Base-by-base conservation (phyloP, 345 rosid genomes). In the Crucihimalaya himalaica region DNA sequence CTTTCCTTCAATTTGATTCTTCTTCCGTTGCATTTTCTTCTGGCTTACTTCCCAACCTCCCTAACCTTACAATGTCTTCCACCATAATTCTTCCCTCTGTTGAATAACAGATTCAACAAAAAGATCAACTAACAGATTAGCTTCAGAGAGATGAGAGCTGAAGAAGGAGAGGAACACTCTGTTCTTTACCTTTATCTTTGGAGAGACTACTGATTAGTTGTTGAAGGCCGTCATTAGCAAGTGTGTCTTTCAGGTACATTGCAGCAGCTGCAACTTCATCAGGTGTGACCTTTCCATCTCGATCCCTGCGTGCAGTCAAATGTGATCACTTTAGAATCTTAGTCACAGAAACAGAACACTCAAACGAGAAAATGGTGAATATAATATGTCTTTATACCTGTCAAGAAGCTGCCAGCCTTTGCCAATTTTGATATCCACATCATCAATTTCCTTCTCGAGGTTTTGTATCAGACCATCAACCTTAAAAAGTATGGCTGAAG, bases 61-160 rank as follows among this genome's bases (percentile, higher is more conserved):
- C 98, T 80, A 89, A 66, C 66, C 81, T 86, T 52, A 91, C 90
- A 42, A 94, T 94, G 86, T 94, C 98, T 79, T 94, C 97, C 65
- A 94, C 95, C 37, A 89, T 91, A 65, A 94, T 91, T 84, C 89
- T 94, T 73, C 98, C 97, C 76, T 94, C 98, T 91, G 77, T 75
- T 72, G 53, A 32, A n/a, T 40, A 19, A 31, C 70, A 9, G 1
- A 57, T 42, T 32, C 57, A 77, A 68, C 29, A 48, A 29, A 37
- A 46, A 15, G 4, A 76, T 54, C 8, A 66, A 35, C 19, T 16
- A 32, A 47, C 53, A 70, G 15, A 70, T 64, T 4, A 27, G 19
- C 69, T 77, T 46, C 39, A 51, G 21, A 40, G 31, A 72, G 9
- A 15, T 52, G 28, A 40, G 39, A 52, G 51, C 15, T 31, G 46